Conservation (phyloP, 106 monocot species). For the Dendrobium huoshanense region DNA sequence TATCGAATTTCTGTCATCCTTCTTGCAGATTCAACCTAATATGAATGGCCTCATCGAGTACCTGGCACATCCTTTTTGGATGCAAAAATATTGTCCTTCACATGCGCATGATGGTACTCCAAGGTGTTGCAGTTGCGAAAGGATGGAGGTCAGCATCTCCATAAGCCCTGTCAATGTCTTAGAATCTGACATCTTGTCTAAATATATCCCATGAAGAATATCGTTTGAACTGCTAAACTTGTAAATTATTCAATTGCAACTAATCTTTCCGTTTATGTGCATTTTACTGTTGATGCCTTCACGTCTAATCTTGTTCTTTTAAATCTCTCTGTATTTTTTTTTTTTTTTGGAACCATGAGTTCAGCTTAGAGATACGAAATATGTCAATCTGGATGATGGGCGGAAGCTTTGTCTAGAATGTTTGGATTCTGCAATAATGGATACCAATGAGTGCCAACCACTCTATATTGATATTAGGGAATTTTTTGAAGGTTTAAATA, state of each 20-base stretch:
- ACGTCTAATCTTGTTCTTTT: neutral
- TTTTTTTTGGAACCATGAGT: conserved; percentile 7
- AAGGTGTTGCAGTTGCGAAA: conserved; percentile 88
- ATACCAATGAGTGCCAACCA: conserved; percentile 79
- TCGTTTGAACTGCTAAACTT: neutral
- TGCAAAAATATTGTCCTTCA: conserved; percentile 82
- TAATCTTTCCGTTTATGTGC: neutral
- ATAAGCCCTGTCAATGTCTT: neutral
- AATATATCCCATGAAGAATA: neutral
- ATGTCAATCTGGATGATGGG: conserved; percentile 76
- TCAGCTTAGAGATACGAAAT: conserved; percentile 62
- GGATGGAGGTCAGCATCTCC: conserved; percentile 69
- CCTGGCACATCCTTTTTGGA: conserved; percentile 84
- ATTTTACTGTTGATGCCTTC: neutral
- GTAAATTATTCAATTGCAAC: neutral
- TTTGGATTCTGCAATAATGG: conserved; percentile 84
- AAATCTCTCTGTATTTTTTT: neutral
- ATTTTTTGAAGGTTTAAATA: conserved; percentile 91
- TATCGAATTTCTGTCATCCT: neutral
- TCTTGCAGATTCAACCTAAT: conserved; percentile 73
- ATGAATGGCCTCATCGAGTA: conserved; percentile 72
- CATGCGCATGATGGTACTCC: conserved; percentile 79
- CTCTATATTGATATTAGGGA: conserved; percentile 82
- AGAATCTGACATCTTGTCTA: neutral
- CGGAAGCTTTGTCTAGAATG: conserved; percentile 89